Evolutionary conservation across 768 basidiomycete species (phyloP), one percentile per base, ranked within the genome.

Genomic region (Mycena metata): DNA sequence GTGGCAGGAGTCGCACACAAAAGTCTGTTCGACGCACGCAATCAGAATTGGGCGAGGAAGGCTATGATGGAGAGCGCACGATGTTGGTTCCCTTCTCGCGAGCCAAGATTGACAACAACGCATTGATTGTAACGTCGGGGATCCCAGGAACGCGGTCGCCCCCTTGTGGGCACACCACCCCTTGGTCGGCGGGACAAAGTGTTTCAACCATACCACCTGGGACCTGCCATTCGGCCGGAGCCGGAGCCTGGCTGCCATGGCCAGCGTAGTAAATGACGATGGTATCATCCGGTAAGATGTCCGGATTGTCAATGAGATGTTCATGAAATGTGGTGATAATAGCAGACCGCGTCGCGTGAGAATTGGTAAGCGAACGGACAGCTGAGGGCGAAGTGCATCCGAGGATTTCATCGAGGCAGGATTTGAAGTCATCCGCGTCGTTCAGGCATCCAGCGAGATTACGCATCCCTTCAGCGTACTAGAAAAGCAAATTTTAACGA

Each of bases 1-100:
- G 43, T 67, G 60, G 60, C 66, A 67, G 43, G 41, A 67, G n/a
- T 67, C 66, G 39, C 51, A 67, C 7, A 67, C 26, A 24, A 67
- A 60, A n/a, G 36, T 60, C 60, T 60, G 35, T 16, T 39, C 60
- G 23, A 39, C 54, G 45, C 35, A 51, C 54, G 43, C 45, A 30
- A 36, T 36, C 41, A 26, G 50, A 54, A n/a, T 13, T 30, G 17
- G 46, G 45, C 45, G 45, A 46, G 17, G 45, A 46, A 46, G 21
- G 45, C 10, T 46, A 46, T 16, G 21, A 46, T 46, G 30, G 30
- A 17, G n/a, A 33, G 49, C 60, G 8, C 43, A 67, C 66, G 26
- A 67, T 67, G 26, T 67, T 67, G 43, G 51, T 54, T 23, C 66
- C 66, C 50, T 67, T 67, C 35, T 60, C 58, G 19, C 52, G 47